Base-by-base conservation (phyloP, 768 basidiomycete genomes). In the Russula sp. region DNA sequence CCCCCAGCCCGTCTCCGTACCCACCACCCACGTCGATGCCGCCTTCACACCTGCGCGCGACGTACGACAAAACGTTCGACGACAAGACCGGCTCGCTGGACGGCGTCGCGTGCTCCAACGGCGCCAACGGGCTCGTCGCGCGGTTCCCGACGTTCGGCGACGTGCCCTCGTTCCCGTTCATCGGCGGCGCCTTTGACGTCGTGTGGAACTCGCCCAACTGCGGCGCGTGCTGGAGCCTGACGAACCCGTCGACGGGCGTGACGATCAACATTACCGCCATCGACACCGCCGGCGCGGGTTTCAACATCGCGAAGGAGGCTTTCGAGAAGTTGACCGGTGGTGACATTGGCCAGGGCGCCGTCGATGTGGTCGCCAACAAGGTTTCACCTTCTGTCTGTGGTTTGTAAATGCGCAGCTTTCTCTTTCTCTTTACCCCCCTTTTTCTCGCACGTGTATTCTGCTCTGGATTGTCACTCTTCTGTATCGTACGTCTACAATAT, bases 141-240 rank as follows among this genome's bases (percentile, higher is more conserved):
- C 73, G 70, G 31, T 86, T 76, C 72, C 76, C 73, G 4, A 84
- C 78, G 42, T 82, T 86, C 55, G 77, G 75, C 14, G 73, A 75
- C 42, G 71, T 88, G 34, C 84, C 85, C 2, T 73, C 72, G 51
- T 88, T 85, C 76, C 84, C 86, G 0, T 70, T 75, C 71, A 83
- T 88, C 68, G 85, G 84, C 35, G 85, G 81, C 1, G 81, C 77
- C 0, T 74, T 76, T 16, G 82, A 78, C 42, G 75, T 87, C 60
- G 71, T 71, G 6, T 86, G 74, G 72, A 77, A 82, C 70, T 85
- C 83, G 1, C 63, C 71, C 1, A 73, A 75, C 49, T 88, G 86
- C 67, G 84, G 84, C 1, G 77, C 79, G 31, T 88, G 87, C 72
- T 88, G 84, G 84, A 59, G 76, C 62, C 70, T 87, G 65, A 78